Base-by-base conservation (phyloP, 2,329 filamentous ascomycete species). In the Claviceps lovelessii region DNA sequence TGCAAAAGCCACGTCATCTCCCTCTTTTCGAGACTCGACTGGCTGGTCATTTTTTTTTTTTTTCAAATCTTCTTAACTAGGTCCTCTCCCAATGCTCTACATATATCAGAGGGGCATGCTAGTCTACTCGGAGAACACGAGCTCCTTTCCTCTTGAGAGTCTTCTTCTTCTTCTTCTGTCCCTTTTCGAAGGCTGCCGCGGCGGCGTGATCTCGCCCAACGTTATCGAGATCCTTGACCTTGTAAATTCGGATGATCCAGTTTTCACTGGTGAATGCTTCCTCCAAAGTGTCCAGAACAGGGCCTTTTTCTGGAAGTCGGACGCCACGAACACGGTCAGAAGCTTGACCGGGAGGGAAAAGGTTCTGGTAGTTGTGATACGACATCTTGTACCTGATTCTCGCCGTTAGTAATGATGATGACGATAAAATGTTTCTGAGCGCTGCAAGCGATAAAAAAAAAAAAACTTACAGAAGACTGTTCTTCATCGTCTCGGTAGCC, bases 191-290 rank as follows among this genome's bases (percentile, higher is more conserved):
- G 7, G 84, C 79, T 35, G 79, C 75, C 2, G 75, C 82, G 0
- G 79, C 71, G 5, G 80, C 80, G 67, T 96, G 91, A 64, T 95
- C 89, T 68, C 93, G 83, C 54, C 90, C 91, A 61, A 98, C 77
- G 70, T 97, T 97, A 75, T 98, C 93, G 57, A 96, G 83, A 64
- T 95, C 90, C 77, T 98, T 98, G 74, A 98, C 93, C 79, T 98
- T 98, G 80, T 96, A 98, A 67, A 98, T 96, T 60, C 93, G 82
- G 68, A 98, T 97, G 70, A 98, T 98, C 93, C 93, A 98, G 79
- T 98, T 98, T 77, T 98, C 93, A 66, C 89, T 95, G 54, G 94
- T 98, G 70, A 95, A 98, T 10, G 93, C 93, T 74, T 98, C 93
- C 69, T 98, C 93, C 49, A 98, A 73, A 5, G 86, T 93, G 71